Percentiles rank a stretch among this genome's conserved stretches.
Evolutionary conservation across 2,329 filamentous ascomycete genomes (phyloP).

Genomic region (Stagonosporopsis rhizophila): DNA sequence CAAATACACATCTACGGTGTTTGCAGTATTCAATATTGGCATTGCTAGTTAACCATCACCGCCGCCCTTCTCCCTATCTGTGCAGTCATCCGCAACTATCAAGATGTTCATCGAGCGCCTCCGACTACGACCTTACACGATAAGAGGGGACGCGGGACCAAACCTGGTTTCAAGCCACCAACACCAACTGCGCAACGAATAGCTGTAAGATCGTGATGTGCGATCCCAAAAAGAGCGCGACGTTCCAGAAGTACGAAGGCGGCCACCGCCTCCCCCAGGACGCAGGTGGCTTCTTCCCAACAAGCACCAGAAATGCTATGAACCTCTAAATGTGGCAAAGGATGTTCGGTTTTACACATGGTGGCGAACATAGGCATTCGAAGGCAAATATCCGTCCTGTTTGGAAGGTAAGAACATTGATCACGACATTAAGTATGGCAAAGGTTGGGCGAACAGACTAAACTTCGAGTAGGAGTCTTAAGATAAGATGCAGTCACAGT

Average conservation of each 20-base stretch:
- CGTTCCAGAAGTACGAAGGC: slow-evolving; percentile 2
- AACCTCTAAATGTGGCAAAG: background rate
- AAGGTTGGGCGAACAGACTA: slow-evolving; percentile 1
- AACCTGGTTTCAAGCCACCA: background rate
- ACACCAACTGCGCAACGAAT: background rate
- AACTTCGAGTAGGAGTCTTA: background rate
- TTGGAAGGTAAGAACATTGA: slow-evolving; percentile 3
- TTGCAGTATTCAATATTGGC: background rate
- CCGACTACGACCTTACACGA: background rate
- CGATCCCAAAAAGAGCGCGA: background rate
- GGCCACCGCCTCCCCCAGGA: slow-evolving; percentile 3
- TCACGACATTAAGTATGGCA: background rate
- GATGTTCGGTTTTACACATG: background rate
- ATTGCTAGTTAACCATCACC: background rate
- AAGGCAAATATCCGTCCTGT: background rate
- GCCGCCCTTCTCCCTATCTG: background rate
- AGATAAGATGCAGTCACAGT: background rate
- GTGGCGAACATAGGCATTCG: background rate
- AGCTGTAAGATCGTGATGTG: background rate
- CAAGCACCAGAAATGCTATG: background rate
- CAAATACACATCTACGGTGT: background rate
- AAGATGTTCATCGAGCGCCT: background rate
- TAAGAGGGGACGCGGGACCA: background rate
- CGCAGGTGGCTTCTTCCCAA: slow-evolving; percentile 1
- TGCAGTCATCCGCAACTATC: background rate